Evolutionary conservation across 1,284 basidiomycete genomes (phyloP).

Genomic region (Tilletia walkeri): DNA sequence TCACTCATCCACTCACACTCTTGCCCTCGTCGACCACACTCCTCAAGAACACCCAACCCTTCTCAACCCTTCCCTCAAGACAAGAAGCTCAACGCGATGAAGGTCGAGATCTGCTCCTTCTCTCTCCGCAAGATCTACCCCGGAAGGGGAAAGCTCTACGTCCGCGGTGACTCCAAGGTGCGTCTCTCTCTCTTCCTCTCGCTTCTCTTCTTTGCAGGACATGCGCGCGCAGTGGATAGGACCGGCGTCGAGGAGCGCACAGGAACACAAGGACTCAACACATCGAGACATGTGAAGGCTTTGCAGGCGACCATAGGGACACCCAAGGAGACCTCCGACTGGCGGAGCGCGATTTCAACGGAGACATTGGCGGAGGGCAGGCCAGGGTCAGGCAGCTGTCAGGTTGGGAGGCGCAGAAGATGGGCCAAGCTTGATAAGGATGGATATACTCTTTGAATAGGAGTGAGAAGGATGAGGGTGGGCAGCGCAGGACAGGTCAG

Average conservation of each 20-base stretch:
- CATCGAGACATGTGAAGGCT: no score
- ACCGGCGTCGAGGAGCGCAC: background rate
- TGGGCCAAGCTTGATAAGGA: no score
- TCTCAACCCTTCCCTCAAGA: background rate
- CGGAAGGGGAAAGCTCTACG: conserved; percentile 54
- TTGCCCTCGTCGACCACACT: background rate
- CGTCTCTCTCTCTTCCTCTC: conserved; percentile 20
- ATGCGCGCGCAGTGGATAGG: background rate
- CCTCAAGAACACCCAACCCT: background rate
- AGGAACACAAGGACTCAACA: background rate
- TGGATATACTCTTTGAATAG: no score
- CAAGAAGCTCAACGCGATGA: conserved; percentile 42
- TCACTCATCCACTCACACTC: background rate
- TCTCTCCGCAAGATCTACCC: conserved; percentile 54
- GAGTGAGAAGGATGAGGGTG: no score
- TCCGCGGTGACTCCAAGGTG: conserved; percentile 56
- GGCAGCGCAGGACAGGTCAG: no score
- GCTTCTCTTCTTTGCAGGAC: background rate
- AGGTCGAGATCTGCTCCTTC: conserved; percentile 56
- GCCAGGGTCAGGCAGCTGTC: no score
- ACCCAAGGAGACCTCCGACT: background rate
- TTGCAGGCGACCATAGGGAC: no score
- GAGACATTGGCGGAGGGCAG: no score
- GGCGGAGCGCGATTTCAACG: background rate
- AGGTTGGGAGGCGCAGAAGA: background rate